Conservation (phyloP, 139 green algal genomes). For the Yamagishiella unicocca region DNA sequence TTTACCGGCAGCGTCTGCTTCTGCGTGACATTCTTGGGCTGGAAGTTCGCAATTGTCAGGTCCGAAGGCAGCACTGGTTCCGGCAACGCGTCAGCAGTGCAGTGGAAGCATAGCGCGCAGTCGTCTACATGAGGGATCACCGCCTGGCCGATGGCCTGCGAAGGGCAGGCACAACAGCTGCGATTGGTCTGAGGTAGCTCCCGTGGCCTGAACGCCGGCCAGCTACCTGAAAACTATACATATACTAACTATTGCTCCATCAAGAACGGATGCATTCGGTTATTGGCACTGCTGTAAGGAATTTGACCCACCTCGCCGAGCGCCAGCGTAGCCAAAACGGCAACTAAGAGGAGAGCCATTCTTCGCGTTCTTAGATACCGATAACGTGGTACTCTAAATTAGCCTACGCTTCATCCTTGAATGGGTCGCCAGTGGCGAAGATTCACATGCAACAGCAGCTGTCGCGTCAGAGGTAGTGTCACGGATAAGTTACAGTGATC, state of each 20-base stretch:
- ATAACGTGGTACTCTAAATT: background rate
- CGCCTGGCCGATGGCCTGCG: background rate
- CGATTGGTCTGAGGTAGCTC: background rate
- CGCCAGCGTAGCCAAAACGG: background rate
- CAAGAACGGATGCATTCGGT: background rate
- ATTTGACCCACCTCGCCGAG: background rate
- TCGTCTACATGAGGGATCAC: slow-evolving; percentile 49
- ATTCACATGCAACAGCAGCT: background rate
- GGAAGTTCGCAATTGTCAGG: slow-evolving; percentile 42
- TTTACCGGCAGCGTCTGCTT: slow-evolving; percentile 50
- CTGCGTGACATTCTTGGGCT: slow-evolving; percentile 22
- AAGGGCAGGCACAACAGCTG: background rate
- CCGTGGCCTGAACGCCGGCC: background rate
- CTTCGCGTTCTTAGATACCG: background rate
- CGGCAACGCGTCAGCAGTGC: slow-evolving; percentile 29
- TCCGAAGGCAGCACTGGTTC: slow-evolving; percentile 5
- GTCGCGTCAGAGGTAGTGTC: background rate
- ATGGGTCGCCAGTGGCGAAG: background rate
- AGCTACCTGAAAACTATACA: background rate
- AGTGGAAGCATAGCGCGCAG: slow-evolving; percentile 52
- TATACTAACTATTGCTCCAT: background rate
- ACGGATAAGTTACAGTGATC: background rate
- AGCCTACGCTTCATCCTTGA: background rate
- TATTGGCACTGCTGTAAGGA: background rate
- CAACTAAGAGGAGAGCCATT: background rate